Conservation (phyloP, 139 green algal species). For the Marvania coccoides region DNA sequence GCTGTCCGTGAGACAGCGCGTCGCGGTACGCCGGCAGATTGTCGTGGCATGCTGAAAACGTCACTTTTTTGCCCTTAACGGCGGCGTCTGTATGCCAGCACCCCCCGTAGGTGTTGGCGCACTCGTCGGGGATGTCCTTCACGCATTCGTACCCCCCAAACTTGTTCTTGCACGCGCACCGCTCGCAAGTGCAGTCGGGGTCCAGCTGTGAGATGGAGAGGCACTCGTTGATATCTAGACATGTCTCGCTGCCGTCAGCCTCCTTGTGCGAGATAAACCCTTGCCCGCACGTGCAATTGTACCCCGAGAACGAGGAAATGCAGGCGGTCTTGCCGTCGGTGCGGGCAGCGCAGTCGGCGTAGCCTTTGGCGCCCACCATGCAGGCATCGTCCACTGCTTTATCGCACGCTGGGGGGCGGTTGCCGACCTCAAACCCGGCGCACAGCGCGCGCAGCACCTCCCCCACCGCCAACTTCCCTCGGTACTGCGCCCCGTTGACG, state of each 20-base stretch:
- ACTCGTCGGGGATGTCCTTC: slow-evolving; percentile 47
- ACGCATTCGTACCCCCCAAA: slow-evolving; percentile 67
- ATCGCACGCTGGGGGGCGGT: slow-evolving; percentile 66
- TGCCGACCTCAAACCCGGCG: slow-evolving; percentile 62
- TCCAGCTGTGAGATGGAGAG: slow-evolving; percentile 28
- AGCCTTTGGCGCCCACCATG: slow-evolving; percentile 38
- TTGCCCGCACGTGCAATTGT: slow-evolving; percentile 65
- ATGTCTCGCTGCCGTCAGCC: slow-evolving; percentile 32
- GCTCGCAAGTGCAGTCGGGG: slow-evolving; percentile 52
- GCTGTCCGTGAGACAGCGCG: slow-evolving; percentile 11
- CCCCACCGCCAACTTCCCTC: slow-evolving; percentile 51
- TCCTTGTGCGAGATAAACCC: slow-evolving; percentile 39
- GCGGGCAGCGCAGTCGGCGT: slow-evolving; percentile 44
- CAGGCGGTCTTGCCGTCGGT: slow-evolving; percentile 54
- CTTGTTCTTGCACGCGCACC: slow-evolving; percentile 71
- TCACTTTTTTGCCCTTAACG: slow-evolving; percentile 23
- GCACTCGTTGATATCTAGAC: slow-evolving; percentile 76
- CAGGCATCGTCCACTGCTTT: slow-evolving; percentile 57
- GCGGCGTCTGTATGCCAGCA: slow-evolving; percentile 46
- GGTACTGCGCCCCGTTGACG: slow-evolving; percentile 86
- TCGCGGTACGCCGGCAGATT: slow-evolving; percentile 33
- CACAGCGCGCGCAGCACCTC: slow-evolving; percentile 81
- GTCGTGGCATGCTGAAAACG: slow-evolving; percentile 48
- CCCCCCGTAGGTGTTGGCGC: slow-evolving; percentile 41
- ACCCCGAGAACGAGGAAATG: slow-evolving; percentile 70